phyloP scores from a whole-genome alignment of 2,329 filamentous ascomycete genomes.

The Nothophoma quercina region DNA sequence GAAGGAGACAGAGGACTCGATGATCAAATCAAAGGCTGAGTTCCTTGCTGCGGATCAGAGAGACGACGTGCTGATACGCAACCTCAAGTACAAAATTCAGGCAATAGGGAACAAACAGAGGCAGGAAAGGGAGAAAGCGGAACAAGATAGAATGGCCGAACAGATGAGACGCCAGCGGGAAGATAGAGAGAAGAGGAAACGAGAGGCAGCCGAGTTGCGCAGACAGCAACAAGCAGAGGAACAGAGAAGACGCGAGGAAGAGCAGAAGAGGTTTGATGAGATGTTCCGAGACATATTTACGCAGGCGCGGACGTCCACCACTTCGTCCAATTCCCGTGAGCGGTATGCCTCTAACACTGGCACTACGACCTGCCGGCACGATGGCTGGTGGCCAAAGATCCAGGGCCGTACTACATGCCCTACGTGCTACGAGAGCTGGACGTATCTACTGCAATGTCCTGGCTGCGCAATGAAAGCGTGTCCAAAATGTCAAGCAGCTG shows the following conservation, averaged over 20 bases:
- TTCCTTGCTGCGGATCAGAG: conserved; percentile 21
- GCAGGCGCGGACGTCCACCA: neutral
- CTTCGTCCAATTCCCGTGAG: neutral
- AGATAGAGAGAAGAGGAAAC: neutral
- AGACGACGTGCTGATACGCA: conserved; percentile 26
- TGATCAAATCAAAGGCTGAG: conserved; percentile 21
- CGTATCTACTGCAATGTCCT: conserved; percentile 26
- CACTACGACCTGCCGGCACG: conserved; percentile 18
- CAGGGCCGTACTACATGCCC: conserved; percentile 24
- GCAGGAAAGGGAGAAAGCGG: conserved; percentile 1
- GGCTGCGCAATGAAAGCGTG: conserved; percentile 22
- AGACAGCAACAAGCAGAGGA: neutral
- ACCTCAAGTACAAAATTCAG: conserved; percentile 3
- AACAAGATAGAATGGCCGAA: conserved; percentile 4
- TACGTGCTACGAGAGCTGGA: conserved; percentile 22
- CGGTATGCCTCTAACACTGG: neutral
- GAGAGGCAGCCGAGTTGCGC: conserved; percentile 4
- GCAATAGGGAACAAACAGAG: neutral
- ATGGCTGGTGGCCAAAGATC: conserved; percentile 27
- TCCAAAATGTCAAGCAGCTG: conserved; percentile 21
- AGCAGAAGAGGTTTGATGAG: neutral
- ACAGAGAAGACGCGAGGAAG: neutral
- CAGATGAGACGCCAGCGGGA: conserved; percentile 5
- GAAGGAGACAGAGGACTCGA: conserved; percentile 17
- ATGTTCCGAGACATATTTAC: too few relatives aligned